Evolutionary conservation across 129 eudicot genomes (phyloP), one percentile per base, ranked within the genome.

Genomic region (Deinandra increscens): DNA sequence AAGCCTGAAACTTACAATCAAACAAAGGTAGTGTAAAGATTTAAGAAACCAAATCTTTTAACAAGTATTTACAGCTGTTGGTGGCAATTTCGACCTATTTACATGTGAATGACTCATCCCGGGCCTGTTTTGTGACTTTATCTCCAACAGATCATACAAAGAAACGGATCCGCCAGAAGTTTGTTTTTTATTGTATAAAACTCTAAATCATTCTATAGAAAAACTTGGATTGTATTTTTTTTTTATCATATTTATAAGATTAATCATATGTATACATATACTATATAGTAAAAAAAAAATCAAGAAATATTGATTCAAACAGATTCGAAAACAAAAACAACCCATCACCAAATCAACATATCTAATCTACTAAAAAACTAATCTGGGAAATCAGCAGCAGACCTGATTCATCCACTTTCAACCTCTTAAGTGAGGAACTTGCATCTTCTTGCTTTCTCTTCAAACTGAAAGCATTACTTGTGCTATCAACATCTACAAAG

Each of bases 401-500:
- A 86, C 93, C 86, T 69, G 66, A 14, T 67, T 73, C 68, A 50
- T 69, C 70, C n/a, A 46, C 75, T 81, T 70, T 83, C 36, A 70
- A 39, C 76, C 81, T 88, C 86, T 92, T 89, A 15, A 39, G 3
- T 9, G 75, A 73, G 12, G 75, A 69, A 48, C 31, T 49, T 13
- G 48, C 61, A 60, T 51, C 83, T 53, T 79, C 86, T n/a, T 50
- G 81, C 66, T 81, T 88, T 79, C 98, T 84, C 81, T 92, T 88
- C 73, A 81, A 45, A 31, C 75, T 55, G 15, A 48, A 50, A 19
- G 46, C 53, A 75, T 56, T 59, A 12, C 44, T 29, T 49, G 43
- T 42, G 2, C 10, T 64, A 55, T 59, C 46, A 29, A 9, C 55
- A 42, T 56, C 81, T 66, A 62, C 51, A 70, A 71, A 68, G 18